These are phyloP conservation scores for Alternaria hordeiaustralica DNA, from an alignment of 2,329 filamentous ascomycete species.

Conservation along the genomic window DNA sequence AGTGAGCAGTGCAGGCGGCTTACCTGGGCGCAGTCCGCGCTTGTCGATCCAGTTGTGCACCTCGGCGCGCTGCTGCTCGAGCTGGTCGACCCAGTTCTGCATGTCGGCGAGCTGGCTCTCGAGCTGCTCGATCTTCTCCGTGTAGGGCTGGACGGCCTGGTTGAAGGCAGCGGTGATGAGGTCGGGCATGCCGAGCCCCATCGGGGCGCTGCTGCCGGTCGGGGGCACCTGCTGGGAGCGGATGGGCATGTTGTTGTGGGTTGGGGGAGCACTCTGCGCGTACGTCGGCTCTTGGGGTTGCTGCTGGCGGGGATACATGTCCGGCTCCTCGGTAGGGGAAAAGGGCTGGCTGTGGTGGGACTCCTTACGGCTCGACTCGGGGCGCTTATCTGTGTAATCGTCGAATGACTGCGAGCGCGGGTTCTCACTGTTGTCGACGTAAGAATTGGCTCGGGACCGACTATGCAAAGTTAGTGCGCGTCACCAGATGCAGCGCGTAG, in stretches of 20 bases:
- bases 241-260: constrained; percentile 30
- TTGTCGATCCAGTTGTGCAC: constrained; percentile 64
- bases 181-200: constrained; percentile 56
- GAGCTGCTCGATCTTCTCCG: constrained; percentile 60
- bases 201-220: constrained; percentile 25
- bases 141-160: constrained; percentile 59
- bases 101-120: constrained; percentile 60
- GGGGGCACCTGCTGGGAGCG: constrained; percentile 34
- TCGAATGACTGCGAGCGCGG: constrained; percentile 50
- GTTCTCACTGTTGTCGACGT: constrained; percentile 56
- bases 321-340: constrained; percentile 37
- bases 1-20: constrained; percentile 14
- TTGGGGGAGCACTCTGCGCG: constrained; percentile 25
- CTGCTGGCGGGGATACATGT: constrained; percentile 55
- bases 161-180: constrained; percentile 61
- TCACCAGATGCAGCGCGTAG: background rate
- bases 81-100: constrained; percentile 57
- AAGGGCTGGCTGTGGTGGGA: constrained; percentile 39
- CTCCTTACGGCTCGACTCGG: constrained; percentile 49
- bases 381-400: constrained; percentile 50
- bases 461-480: constrained; percentile 29
- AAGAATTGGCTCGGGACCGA: constrained; percentile 54
- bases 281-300: constrained; percentile 49
- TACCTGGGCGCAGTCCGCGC: constrained; percentile 60
- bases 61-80: constrained; percentile 59